A percentile compares a stretch with the other conserved stretches of the same genome.
Evolutionary conservation across 1,139 yeast genomes (phyloP).

Genomic region (Candida sp.): DNA sequence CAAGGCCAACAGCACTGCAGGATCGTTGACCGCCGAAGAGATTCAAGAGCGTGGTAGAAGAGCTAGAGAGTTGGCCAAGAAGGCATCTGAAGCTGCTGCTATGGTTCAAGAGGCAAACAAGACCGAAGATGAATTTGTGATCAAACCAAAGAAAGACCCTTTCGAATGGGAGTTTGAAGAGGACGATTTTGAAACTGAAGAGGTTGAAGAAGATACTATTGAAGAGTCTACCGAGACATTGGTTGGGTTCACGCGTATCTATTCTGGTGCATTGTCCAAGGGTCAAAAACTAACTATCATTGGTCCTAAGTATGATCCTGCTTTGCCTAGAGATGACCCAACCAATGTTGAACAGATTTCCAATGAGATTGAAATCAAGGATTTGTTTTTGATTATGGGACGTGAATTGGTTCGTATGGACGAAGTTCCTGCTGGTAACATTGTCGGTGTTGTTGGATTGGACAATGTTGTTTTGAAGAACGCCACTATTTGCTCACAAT

Average conservation of each 20-base stretch:
- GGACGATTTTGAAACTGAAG: slow-evolving; percentile 38
- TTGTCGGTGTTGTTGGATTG: slow-evolving; percentile 93
- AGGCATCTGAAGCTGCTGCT: slow-evolving; percentile 67
- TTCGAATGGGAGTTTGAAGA: slow-evolving; percentile 54
- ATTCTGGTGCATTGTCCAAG: slow-evolving; percentile 76
- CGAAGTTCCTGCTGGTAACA: slow-evolving; percentile 92
- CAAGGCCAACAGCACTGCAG: slow-evolving; percentile 36
- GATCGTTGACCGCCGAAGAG: slow-evolving; percentile 56
- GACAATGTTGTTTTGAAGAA: slow-evolving; percentile 83
- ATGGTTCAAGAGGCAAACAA: slow-evolving; percentile 23
- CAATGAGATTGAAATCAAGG: slow-evolving; percentile 54
- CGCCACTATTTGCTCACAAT: slow-evolving; percentile 71
- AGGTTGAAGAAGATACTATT: slow-evolving; percentile 46
- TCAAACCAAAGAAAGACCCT: slow-evolving; percentile 34
- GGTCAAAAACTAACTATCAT: slow-evolving; percentile 79
- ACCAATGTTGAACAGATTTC: slow-evolving; percentile 49
- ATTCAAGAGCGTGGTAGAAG: slow-evolving; percentile 66
- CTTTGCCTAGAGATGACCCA: slow-evolving; percentile 54
- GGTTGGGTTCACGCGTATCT: slow-evolving; percentile 89
- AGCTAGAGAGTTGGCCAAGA: slow-evolving; percentile 73
- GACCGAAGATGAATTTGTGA: slow-evolving; percentile 32
- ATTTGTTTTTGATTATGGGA: slow-evolving; percentile 89
- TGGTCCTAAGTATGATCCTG: slow-evolving; percentile 89
- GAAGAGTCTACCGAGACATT: slow-evolving; percentile 60
- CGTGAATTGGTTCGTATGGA: slow-evolving; percentile 80